These are phyloP conservation scores for Escallonia herrerae DNA, from an alignment of 129 eudicot genomes.

Conservation along the genomic window DNA sequence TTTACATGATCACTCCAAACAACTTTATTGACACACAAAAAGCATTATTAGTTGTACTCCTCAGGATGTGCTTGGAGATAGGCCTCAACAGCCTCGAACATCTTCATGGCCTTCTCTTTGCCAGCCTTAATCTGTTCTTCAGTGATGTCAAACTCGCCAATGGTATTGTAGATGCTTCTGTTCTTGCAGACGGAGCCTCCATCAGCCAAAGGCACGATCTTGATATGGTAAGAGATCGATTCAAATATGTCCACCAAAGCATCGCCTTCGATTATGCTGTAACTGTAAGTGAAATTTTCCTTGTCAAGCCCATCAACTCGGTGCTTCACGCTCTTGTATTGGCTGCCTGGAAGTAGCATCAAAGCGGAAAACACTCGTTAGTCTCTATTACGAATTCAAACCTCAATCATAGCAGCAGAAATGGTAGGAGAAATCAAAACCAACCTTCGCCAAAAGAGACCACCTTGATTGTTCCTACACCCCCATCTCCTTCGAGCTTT, in stretches of 20 bases:
- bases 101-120: background rate
- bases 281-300: conserved; percentile 4
- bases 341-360: conserved; percentile 10
- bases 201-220: background rate
- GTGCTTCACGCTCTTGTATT: conserved; percentile 5
- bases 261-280: conserved; percentile 9
- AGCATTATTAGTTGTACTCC: background rate
- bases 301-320: conserved; percentile 7
- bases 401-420: background rate
- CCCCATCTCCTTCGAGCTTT: conserved; percentile 15
- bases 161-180: conserved; percentile 5
- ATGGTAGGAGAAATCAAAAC: background rate
- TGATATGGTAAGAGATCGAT: background rate
- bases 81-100: conserved; percentile 19
- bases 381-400: background rate
- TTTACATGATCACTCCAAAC: too few relatives aligned
- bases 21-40: too few relatives aligned
- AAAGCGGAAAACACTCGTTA: background rate
- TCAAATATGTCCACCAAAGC: conserved; percentile 8
- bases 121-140: conserved; percentile 12
- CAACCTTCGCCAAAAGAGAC: conserved; percentile 14
- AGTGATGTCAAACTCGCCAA: background rate
- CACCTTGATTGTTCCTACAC: conserved; percentile 13
- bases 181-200: conserved; percentile 5
- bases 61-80: conserved; percentile 7